Evolutionary conservation across 306 rosid genomes (phyloP), one percentile per base, ranked within the genome.

Genomic region (Prunus mume): DNA sequence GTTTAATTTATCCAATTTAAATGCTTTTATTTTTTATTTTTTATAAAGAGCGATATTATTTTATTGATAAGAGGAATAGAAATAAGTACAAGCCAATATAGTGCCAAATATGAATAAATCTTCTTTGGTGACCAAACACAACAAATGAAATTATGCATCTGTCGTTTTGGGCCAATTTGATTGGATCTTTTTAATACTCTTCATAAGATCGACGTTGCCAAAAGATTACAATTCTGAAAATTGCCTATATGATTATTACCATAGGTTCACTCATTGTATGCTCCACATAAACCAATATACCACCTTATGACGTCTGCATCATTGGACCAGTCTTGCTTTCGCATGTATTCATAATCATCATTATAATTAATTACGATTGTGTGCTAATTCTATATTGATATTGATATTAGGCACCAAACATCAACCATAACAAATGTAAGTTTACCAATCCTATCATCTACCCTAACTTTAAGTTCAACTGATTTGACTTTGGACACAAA

Each of bases 281-380:
- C 15, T 38, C n/a, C 14, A 15, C 55, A 73, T 19, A 73, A 60
- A 61, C 58, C 47, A 73, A 61, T 32, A 47, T 17, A 56, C 66
- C 57, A 22, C 56, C 76, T 58, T 58, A 43, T 58, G 66, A 38
- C 43, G 76, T 58, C 68, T 24, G 14, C 55, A 57, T 73, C 68
- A 73, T 38, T 41, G 25, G 27, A 58, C 76, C 60, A 55, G 10
- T 41, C 55, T 58, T 50, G 15, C 27, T 28, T 64, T 68, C 65
- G 68, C 56, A 38, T 60, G n/a, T 68, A 45, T 38, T 19, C 52
- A 28, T 75, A 45, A 52, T 55, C 12, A 32, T 73, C 5, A 62
- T 32, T 57, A 30, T 12, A 8, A 56, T 45, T 62, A 67, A 27
- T 19, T 54, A 46, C 8, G n/a, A n/a, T 52, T 52, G 11, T 71